Evolutionary conservation across 1,284 basidiomycete genomes (phyloP), one percentile per base, ranked within the genome.

Genomic region (Schizopora paradoxa): DNA sequence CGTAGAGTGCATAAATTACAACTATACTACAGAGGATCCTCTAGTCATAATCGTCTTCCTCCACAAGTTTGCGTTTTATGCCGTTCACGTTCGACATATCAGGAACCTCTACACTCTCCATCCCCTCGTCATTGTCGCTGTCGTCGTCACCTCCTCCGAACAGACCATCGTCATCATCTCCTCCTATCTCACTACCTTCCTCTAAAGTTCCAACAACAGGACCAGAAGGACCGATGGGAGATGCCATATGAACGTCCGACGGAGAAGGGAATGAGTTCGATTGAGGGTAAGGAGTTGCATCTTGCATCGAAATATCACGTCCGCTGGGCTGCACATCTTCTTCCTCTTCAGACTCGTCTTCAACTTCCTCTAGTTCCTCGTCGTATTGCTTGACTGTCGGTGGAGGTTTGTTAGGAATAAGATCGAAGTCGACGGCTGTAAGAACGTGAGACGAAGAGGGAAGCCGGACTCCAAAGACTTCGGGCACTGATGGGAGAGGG

Each of bases 381-480:
- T 88, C 82, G 55, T 82, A 87, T 21, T 83, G 65, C 54, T 77
- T 81, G 42, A 82, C 76, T 33, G 76, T 80, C 4, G 86, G 80
- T 16, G 86, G 81, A 11, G 88, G 79, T 57, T 83, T 80, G 62
- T 91, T 92, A 6, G 95, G 93, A 0, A 96, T 77, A 56, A 98
- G 77, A 57, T 92, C 84, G 68, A 98, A 99, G 69, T 96, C 91
- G 54, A 96, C 82, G 16, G 88, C 76, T 8, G 91, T 91, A 28
- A 99, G 75, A 46, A 91, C 87, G 32, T 97, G 91, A 21, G 80
- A 68, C 8, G 79, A 60, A 2, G 87, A 84, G 0, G 95, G 95
- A 16, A 98, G 70, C 16, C 93, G 84, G 38, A 98, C 79, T 27
- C 94, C 95, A 66, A 96, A 97, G 1, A 92, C 83, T 68, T 98